A percentile compares a stretch with the other conserved stretches of the same genome.
These are phyloP conservation scores for Bacidia gigantensis DNA, from an alignment of 495 filamentous ascomycete genomes.

Conservation along the genomic window DNA sequence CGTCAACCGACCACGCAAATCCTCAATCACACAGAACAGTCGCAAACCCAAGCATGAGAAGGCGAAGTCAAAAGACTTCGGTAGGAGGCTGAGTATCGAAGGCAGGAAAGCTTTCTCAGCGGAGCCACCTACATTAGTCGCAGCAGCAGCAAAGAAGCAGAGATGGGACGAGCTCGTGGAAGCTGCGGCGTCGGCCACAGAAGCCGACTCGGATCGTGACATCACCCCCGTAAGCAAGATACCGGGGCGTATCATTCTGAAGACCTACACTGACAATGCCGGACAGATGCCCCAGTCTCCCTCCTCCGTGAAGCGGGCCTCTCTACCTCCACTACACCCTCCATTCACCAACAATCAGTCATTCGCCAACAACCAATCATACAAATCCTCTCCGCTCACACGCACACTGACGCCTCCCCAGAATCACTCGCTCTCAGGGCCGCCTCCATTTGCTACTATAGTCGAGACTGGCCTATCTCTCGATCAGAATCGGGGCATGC, in stretches of 20 bases:
- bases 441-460: conserved; percentile 73
- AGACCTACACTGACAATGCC: conserved; percentile 1
- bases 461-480: conserved; percentile 41
- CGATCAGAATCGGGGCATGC: conserved; percentile 27
- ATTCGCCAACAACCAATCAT: conserved; percentile 50
- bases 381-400: conserved; percentile 75
- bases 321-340: conserved; percentile 51
- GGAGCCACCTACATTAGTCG: conserved; percentile 49
- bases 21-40: conserved; percentile 63
- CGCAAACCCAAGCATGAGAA: conserved; percentile 64
- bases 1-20: conserved; percentile 60
- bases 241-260: not conserved
- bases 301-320: conserved; percentile 54
- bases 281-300: conserved; percentile 46
- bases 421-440: conserved; percentile 46
- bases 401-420: conserved; percentile 73
- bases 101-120: conserved; percentile 74
- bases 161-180: conserved; percentile 90
- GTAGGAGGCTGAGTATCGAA: conserved; percentile 51
- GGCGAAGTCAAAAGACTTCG: conserved; percentile 54
- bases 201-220: conserved; percentile 73
- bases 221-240: conserved; percentile 55
- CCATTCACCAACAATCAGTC: conserved; percentile 23
- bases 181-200: conserved; percentile 77
- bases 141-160: conserved; percentile 63